Evolutionary conservation across 2,329 filamentous ascomycete species (phyloP).

Genomic region (Aspergillus hiratsukae): DNA sequence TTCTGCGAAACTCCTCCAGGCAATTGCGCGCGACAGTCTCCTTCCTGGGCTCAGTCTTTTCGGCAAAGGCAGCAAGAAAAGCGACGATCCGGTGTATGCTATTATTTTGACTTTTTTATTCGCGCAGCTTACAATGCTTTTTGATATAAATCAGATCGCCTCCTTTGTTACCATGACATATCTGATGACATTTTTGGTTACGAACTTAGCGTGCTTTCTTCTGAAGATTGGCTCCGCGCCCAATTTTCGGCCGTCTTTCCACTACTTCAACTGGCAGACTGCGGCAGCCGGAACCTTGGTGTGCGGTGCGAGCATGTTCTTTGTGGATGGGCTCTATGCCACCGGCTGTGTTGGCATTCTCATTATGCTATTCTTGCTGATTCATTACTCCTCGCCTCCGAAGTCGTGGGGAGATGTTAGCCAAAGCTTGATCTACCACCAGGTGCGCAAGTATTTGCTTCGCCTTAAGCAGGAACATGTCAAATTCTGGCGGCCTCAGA

Average conservation of each 20-base stretch:
- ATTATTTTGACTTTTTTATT: slow-evolving; percentile 71
- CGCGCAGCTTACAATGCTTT: slow-evolving; percentile 74
- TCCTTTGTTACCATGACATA: slow-evolving; percentile 90
- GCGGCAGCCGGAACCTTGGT: slow-evolving; percentile 69
- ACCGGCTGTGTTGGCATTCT: slow-evolving; percentile 69
- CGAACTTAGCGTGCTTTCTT: slow-evolving; percentile 81
- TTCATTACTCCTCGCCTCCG: slow-evolving; percentile 79
- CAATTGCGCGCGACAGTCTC: slow-evolving; percentile 72
- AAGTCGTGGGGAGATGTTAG: slow-evolving; percentile 90
- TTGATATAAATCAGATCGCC: slow-evolving; percentile 81
- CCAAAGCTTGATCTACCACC: slow-evolving; percentile 81
- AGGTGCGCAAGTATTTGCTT: slow-evolving; percentile 81
- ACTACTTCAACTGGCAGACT: slow-evolving; percentile 84
- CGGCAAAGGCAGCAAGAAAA: slow-evolving; percentile 64
- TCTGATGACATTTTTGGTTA: slow-evolving; percentile 86
- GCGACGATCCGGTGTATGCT: slow-evolving; percentile 71
- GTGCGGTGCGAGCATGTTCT: slow-evolving; percentile 81
- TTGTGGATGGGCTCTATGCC: slow-evolving; percentile 78
- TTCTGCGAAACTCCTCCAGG: slow-evolving; percentile 78
- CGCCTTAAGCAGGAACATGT: slow-evolving; percentile 83
- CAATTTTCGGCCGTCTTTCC: slow-evolving; percentile 83
- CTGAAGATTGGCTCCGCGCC: slow-evolving; percentile 83
- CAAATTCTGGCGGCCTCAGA: slow-evolving; percentile 89
- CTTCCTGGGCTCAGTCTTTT: slow-evolving; percentile 73
- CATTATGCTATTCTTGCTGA: slow-evolving; percentile 73